Percentiles rank a stretch among this genome's conserved stretches.
Evolutionary conservation across 352 stramenopile genomes (phyloP).

Genomic region (Phytophthora cactorum): DNA sequence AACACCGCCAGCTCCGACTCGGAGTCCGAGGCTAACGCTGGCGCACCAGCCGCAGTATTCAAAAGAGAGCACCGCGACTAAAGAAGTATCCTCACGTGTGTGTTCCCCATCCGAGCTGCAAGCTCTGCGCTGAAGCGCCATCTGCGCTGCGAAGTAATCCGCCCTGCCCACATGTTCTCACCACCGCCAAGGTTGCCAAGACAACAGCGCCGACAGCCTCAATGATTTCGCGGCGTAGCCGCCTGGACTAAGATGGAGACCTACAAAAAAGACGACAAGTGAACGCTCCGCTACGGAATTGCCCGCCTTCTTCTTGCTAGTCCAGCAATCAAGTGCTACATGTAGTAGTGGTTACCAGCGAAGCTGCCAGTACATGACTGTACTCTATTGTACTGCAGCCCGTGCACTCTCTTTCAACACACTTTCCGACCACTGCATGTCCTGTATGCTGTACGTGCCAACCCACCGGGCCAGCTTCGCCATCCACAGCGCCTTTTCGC

Average conservation of each 20-base stretch:
- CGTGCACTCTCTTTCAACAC: not conserved
- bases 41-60: not conserved
- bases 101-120: constrained; percentile 6
- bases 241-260: constrained; percentile 18
- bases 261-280: constrained; percentile 24
- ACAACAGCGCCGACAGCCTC: not conserved
- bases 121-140: constrained; percentile 4
- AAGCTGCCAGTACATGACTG: not conserved
- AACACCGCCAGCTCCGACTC: not conserved
- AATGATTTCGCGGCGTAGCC: constrained; percentile 7
- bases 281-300: not conserved
- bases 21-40: not conserved
- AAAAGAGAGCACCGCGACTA: constrained; percentile 1
- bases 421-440: not conserved
- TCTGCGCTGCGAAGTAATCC: constrained; percentile 20
- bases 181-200: not conserved
- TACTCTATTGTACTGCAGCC: not conserved
- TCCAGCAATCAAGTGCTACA: not conserved
- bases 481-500: not conserved
- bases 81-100: constrained; percentile 10
- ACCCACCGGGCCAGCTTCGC: not conserved
- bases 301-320: not conserved
- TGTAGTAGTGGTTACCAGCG: not conserved
- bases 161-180: constrained; percentile 12
- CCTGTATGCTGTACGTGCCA: not conserved